Percentiles rank a stretch among this genome's conserved stretches.
phyloP scores from a whole-genome alignment of 768 basidiomycete genomes.

The Cubamyces lactineus region DNA sequence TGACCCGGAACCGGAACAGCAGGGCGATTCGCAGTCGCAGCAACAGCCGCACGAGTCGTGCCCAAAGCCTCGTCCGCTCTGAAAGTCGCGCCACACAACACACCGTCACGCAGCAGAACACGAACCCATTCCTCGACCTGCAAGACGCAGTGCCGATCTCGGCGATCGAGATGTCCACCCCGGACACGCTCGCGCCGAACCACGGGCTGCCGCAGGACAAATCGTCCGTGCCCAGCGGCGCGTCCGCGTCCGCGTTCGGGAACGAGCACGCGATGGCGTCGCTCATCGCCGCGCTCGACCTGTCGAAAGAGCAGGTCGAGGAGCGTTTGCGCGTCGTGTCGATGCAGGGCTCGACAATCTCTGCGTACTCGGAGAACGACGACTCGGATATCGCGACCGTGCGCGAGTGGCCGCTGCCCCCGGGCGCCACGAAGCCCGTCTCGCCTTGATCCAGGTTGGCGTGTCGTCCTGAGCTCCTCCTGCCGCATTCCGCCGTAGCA shows the following conservation, averaged over 20 bases:
- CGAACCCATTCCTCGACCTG: conserved; percentile 50
- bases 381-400: conserved; percentile 28
- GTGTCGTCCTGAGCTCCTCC: not conserved
- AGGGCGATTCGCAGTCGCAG: conserved; percentile 31
- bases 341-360: conserved; percentile 49
- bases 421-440: conserved; percentile 9
- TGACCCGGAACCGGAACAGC: conserved; percentile 24
- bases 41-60: conserved; percentile 31
- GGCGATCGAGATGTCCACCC: conserved; percentile 34
- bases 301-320: conserved; percentile 49
- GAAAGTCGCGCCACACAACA: conserved; percentile 15
- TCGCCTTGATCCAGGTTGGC: conserved; percentile 6
- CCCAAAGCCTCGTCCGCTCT: conserved; percentile 19
- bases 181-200: not conserved
- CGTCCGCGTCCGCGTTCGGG: conserved; percentile 34
- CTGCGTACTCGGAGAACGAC: conserved; percentile 31
- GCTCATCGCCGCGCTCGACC: conserved; percentile 69
- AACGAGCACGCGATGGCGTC: conserved; percentile 62
- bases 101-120: conserved; percentile 7
- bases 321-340: conserved; percentile 59
- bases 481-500: too few species aligned
- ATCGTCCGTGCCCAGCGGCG: conserved; percentile 42
- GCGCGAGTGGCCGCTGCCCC: conserved; percentile 28
- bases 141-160: conserved; percentile 25
- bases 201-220: conserved; percentile 19